Conservation (phyloP, 2,329 filamentous ascomycete species). For the Cercospora berteroae region DNA sequence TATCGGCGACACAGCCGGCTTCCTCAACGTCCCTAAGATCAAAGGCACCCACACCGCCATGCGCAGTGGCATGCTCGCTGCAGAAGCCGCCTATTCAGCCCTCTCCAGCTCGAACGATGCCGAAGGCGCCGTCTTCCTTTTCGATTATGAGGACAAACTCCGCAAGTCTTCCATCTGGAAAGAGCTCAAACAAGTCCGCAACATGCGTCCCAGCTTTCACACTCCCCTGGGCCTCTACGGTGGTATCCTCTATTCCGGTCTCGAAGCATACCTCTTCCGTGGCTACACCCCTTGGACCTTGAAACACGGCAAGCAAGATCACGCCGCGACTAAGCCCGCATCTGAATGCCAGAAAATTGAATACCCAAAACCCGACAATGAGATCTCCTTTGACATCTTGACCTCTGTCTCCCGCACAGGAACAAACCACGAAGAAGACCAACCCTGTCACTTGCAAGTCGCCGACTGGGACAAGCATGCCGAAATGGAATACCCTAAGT, state of each 20-base stretch:
- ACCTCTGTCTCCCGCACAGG: slow-evolving; percentile 93
- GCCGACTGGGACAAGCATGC: slow-evolving; percentile 93
- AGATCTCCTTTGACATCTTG: slow-evolving; percentile 92
- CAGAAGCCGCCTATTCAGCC: slow-evolving; percentile 82
- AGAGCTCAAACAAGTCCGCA: slow-evolving; percentile 90
- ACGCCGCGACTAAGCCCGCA: slow-evolving; percentile 74
- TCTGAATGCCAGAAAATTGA: slow-evolving; percentile 84
- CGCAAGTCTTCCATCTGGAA: slow-evolving; percentile 87
- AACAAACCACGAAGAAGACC: slow-evolving; percentile 98
- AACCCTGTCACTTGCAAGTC: slow-evolving; percentile 93
- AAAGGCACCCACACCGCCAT: slow-evolving; percentile 98
- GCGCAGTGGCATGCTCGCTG: slow-evolving; percentile 94
- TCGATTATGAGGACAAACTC: slow-evolving; percentile 87
- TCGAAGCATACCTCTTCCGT: slow-evolving; percentile 84
- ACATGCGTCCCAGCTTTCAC: slow-evolving; percentile 96
- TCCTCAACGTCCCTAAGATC: slow-evolving; percentile 96
- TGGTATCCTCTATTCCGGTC: slow-evolving; percentile 85
- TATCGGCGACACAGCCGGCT: slow-evolving; percentile 93
- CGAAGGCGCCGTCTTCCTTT: slow-evolving; percentile 79
- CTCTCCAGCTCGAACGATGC: slow-evolving; percentile 54
- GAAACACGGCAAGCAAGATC: slow-evolving; percentile 75
- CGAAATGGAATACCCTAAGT: slow-evolving; percentile 76
- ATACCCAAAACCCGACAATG: slow-evolving; percentile 93
- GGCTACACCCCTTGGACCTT: slow-evolving; percentile 90
- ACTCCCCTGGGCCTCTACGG: slow-evolving; percentile 82